Evolutionary conservation across 176 grass and related monocot species (phyloP).

Genomic region (Saccharum spontaneum): DNA sequence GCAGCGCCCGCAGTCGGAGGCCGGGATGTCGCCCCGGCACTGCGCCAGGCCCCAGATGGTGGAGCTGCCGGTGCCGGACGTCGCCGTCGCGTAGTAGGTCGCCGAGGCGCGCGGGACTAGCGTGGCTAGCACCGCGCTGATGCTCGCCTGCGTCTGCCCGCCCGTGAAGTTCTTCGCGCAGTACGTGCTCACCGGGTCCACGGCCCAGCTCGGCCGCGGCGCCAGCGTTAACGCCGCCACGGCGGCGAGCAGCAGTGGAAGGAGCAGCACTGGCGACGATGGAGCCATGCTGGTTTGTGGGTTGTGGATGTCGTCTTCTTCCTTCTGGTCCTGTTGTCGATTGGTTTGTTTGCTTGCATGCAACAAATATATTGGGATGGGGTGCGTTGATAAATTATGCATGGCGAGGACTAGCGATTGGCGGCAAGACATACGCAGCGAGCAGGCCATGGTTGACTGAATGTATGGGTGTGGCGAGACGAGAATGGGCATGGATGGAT

Average conservation of each 20-base stretch:
- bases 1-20: conserved; percentile 55
- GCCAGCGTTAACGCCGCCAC: not conserved
- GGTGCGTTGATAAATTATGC: not conserved
- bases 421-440: not conserved
- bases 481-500: not conserved
- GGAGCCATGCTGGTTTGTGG: not conserved
- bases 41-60: conserved; percentile 71
- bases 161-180: conserved; percentile 44
- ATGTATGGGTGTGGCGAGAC: not conserved
- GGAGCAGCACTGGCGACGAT: not conserved
- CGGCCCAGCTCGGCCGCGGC: not conserved
- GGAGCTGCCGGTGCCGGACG: conserved; percentile 9
- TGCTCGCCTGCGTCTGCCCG: conserved; percentile 41
- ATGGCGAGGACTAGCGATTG: not conserved
- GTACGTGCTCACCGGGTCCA: conserved; percentile 50
- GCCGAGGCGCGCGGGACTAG: conserved; percentile 49
- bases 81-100: conserved; percentile 45
- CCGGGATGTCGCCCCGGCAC: conserved; percentile 68
- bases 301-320: not conserved
- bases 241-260: not conserved
- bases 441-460: not conserved
- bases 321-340: not conserved
- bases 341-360: not conserved
- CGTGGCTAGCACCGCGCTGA: conserved; percentile 43
- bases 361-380: not conserved